A percentile compares a stretch with the other conserved stretches of the same genome.
phyloP scores from a whole-genome alignment of 352 stramenopile genomes.

The Pythium dissimile region DNA sequence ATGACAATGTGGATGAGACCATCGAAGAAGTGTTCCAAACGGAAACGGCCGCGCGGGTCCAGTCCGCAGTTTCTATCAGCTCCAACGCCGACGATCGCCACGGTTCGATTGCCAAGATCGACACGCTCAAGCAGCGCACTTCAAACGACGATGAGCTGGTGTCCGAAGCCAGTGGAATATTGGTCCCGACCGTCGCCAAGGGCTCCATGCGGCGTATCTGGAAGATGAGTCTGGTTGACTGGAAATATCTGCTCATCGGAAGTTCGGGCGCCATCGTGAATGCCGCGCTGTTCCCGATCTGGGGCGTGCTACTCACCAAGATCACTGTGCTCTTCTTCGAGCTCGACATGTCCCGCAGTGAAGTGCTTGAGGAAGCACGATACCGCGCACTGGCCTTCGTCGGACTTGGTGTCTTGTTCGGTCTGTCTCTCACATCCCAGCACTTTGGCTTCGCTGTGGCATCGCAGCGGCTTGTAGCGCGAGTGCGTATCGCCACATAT shows the following conservation, averaged over 20 bases:
- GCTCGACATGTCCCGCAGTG: slow-evolving; percentile 7
- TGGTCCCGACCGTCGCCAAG: not conserved
- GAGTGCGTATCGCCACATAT: slow-evolving; percentile 30
- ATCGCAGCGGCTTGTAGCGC: slow-evolving; percentile 31
- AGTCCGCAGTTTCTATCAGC: not conserved
- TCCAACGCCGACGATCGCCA: not conserved
- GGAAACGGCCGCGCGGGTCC: not conserved
- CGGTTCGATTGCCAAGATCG: not conserved
- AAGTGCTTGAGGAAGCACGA: slow-evolving; percentile 22
- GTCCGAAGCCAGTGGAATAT: not conserved
- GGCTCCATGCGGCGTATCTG: slow-evolving; percentile 25
- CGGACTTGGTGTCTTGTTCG: slow-evolving; percentile 27
- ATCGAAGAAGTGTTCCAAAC: not conserved
- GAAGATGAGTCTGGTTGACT: slow-evolving; percentile 30
- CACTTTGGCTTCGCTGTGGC: slow-evolving; percentile 40
- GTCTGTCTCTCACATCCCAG: slow-evolving; percentile 21
- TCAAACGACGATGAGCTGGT: not conserved
- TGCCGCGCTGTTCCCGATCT: slow-evolving; percentile 33
- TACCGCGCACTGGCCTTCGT: slow-evolving; percentile 34
- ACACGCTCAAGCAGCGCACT: not conserved
- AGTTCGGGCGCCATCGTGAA: slow-evolving; percentile 26
- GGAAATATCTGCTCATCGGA: slow-evolving; percentile 22
- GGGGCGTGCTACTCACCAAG: slow-evolving; percentile 39
- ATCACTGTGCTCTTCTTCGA: slow-evolving; percentile 40
- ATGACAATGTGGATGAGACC: not conserved